Conservation (phyloP, 495 filamentous ascomycete species). For the Talaromyces trachyspermus region DNA sequence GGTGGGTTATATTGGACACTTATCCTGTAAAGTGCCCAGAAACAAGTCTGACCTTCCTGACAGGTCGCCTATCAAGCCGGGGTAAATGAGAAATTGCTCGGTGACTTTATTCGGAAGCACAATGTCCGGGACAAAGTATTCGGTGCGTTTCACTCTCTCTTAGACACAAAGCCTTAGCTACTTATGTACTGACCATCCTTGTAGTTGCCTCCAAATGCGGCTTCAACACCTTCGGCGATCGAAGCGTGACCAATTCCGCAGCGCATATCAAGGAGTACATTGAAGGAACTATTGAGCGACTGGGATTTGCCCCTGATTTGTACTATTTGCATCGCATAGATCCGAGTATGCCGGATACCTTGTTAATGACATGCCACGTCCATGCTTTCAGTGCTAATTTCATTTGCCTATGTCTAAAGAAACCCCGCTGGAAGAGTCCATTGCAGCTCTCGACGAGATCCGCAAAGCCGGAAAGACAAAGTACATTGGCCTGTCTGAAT, state of each 20-base stretch:
- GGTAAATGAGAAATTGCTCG: constrained; percentile 43
- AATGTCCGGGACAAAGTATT: constrained; percentile 42
- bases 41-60: background rate
- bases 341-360: constrained; percentile 33
- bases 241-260: constrained; percentile 37
- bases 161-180: too few species aligned
- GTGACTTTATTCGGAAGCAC: constrained; percentile 47
- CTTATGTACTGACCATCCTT: background rate
- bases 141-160: constrained; percentile 17
- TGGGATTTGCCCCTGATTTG: constrained; percentile 41
- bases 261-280: constrained; percentile 45
- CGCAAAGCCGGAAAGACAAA: constrained; percentile 40
- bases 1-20: constrained; percentile 16
- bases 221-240: constrained; percentile 25
- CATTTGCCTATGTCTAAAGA: constrained; percentile 19
- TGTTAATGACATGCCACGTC: too few species aligned
- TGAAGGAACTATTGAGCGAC: constrained; percentile 43
- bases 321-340: constrained; percentile 37
- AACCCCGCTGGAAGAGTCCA: constrained; percentile 41
- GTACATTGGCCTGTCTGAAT: constrained; percentile 40
- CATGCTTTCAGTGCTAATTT: too few species aligned
- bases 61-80: constrained; percentile 42
- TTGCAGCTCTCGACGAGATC: constrained; percentile 37
- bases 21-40: background rate
- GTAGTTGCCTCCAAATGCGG: constrained; percentile 46